Base-by-base conservation (phyloP, 2,329 filamentous ascomycete species). In the Fusarium sp. region DNA sequence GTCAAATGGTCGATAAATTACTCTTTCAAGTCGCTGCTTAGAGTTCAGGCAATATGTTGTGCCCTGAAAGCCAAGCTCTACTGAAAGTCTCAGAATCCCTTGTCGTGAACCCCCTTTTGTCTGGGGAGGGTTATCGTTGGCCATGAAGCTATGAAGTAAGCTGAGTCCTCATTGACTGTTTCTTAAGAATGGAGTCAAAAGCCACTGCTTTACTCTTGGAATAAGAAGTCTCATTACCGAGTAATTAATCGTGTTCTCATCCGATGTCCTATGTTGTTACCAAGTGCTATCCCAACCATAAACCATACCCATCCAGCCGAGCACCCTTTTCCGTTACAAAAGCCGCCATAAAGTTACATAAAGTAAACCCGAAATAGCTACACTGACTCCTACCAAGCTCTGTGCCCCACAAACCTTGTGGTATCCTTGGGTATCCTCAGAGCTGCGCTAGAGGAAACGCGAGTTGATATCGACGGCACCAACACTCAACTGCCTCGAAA, bases 241-340 rank as follows among this genome's bases (percentile, higher is more conserved):
- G 22, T n/a, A 66, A 66, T 69, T 55, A 57, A 48, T 74, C 72
- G 36, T 75, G 48, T 72, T 63, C 64, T 75, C 57, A 70, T 74
- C 54, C 42, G 47, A 66, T 69, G 24, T 63, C 58, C 35, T 54
- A 57, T 74, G 54, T 36, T 66, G 38, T 70, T 57, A 57, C 68
- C 48, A 73, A 63, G 39, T 54, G 39, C 49, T 63, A 62, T 60
- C 69, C n/a, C 57, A 57, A 51, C 64, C 52, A 59, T 72, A 51
- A 58, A 63, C 63, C 57, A 54, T 48, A 62, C 56, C 65, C 26
- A 51, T 49, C 45, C 44, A 42, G 31, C 49, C 44, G 56, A 48
- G 44, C 69, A 35, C 31, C 72, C 45, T 58, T 75, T 73, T 66
- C 59, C 68, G 44, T 59, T 36, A 51, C 59, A 56, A 66, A 71